Evolutionary conservation across 306 rosid genomes (phyloP).

Genomic region (Corylus heterophylla): DNA sequence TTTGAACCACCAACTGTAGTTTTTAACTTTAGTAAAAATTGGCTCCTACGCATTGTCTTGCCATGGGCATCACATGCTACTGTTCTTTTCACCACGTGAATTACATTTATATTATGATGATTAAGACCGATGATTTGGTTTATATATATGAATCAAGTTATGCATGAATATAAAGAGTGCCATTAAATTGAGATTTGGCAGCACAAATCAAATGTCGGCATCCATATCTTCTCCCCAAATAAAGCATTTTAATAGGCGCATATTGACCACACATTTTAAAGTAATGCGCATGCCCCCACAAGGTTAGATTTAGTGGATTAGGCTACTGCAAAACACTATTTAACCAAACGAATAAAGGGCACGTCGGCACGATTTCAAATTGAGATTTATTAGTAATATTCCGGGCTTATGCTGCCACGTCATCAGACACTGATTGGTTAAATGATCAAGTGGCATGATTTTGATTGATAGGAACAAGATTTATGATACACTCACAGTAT

Average conservation of each 20-base stretch:
- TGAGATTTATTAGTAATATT: slow-evolving; percentile 14
- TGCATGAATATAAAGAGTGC: no score
- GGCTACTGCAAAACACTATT: slow-evolving; percentile 2
- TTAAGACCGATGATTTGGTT: no score
- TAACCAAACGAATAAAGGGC: slow-evolving; percentile 2
- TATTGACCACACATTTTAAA: slow-evolving; percentile 17
- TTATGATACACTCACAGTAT: neutral
- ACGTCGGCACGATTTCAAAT: slow-evolving; percentile 3
- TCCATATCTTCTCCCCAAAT: neutral
- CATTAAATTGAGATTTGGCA: no score
- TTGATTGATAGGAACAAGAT: neutral
- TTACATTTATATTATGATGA: no score
- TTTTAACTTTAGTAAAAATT: no score
- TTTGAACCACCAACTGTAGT: no score
- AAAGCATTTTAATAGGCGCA: neutral
- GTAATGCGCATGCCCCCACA: slow-evolving; percentile 21
- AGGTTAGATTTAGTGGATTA: neutral
- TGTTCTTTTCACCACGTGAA: no score
- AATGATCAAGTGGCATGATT: slow-evolving; percentile 13
- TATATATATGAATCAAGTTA: no score
- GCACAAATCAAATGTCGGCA: neutral
- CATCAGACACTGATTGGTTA: slow-evolving; percentile 15
- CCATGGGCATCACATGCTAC: no score
- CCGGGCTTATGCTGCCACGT: slow-evolving; percentile 22
- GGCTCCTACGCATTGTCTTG: no score